A percentile compares a stretch with the other conserved stretches of the same genome.
Conservation (phyloP, 1,284 basidiomycete genomes). For the Moesziomyces parantarcticus region DNA sequence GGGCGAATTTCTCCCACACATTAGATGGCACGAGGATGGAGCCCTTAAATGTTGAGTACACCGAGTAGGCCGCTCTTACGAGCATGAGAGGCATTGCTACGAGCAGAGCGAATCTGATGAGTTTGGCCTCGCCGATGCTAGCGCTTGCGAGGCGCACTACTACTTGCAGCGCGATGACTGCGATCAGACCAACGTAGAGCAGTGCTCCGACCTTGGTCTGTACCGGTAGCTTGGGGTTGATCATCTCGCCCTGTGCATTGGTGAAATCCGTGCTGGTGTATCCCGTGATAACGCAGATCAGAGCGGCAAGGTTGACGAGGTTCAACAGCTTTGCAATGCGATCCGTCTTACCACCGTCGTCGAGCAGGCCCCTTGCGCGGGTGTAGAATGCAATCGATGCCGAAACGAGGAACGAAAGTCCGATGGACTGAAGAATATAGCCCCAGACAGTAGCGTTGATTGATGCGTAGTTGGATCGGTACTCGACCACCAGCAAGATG, state of each 20-base stretch:
- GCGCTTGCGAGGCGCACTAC: not conserved
- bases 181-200: constrained; percentile 20
- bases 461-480: constrained; percentile 8
- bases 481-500: constrained; percentile 19
- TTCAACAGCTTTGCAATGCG: constrained; percentile 10
- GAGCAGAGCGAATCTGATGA: constrained; percentile 1
- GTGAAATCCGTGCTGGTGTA: constrained; percentile 11
- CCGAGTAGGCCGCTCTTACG: constrained; percentile 12
- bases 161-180: not conserved
- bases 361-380: not conserved
- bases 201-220: constrained; percentile 16
- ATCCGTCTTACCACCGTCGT: not conserved
- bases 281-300: constrained; percentile 28
- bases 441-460: constrained; percentile 11
- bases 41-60: constrained; percentile 10
- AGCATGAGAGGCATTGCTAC: constrained; percentile 16
- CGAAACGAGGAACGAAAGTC: constrained; percentile 22
- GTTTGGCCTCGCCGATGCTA: not conserved
- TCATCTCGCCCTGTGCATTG: constrained; percentile 2
- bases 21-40: constrained; percentile 8
- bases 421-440: constrained; percentile 24
- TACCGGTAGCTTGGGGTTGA: constrained; percentile 6
- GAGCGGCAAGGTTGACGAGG: constrained; percentile 24
- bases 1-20: constrained; percentile 21
- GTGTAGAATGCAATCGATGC: constrained; percentile 21